Evolutionary conservation across 768 basidiomycete genomes (phyloP).

Genomic region (Mycena haematopus): DNA sequence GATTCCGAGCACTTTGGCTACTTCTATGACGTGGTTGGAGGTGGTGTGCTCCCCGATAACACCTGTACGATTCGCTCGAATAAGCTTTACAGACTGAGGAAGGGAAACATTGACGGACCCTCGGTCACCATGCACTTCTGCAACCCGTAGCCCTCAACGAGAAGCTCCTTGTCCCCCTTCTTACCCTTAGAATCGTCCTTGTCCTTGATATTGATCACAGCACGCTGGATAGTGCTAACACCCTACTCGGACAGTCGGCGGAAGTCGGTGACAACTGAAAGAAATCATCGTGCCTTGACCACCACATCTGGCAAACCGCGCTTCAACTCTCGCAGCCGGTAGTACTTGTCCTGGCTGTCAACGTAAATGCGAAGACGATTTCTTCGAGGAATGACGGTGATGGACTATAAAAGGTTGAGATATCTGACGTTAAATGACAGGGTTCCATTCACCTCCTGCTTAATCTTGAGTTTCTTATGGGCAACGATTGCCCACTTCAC

Average conservation of each 20-base stretch:
- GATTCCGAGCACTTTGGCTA: conserved; percentile 94
- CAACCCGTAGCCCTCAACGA: conserved; percentile 97
- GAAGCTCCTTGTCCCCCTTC: conserved; percentile 88
- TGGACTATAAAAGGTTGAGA: conserved; percentile 53
- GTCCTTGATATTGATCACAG: conserved; percentile 95
- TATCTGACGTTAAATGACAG: neutral
- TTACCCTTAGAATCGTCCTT: conserved; percentile 80
- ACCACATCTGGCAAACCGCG: conserved; percentile 84
- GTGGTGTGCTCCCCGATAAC: conserved; percentile 92
- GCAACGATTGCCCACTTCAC: conserved; percentile 91
- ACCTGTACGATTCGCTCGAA: conserved; percentile 53
- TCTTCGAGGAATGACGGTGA: conserved; percentile 76
- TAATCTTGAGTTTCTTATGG: conserved; percentile 91
- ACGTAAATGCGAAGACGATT: conserved; percentile 81
- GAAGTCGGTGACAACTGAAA: neutral
- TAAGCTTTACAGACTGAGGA: conserved; percentile 1
- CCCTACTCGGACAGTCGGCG: conserved; percentile 55
- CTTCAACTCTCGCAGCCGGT: conserved; percentile 85
- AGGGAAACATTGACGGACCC: conserved; percentile 53
- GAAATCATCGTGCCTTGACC: conserved; percentile 69
- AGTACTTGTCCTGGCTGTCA: conserved; percentile 80
- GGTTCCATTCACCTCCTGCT: conserved; percentile 66
- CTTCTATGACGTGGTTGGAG: conserved; percentile 98
- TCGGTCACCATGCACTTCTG: conserved; percentile 97
- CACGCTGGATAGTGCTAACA: conserved; percentile 84